Evolutionary conservation across 768 basidiomycete species (phyloP).

Genomic region (Russula foetens): DNA sequence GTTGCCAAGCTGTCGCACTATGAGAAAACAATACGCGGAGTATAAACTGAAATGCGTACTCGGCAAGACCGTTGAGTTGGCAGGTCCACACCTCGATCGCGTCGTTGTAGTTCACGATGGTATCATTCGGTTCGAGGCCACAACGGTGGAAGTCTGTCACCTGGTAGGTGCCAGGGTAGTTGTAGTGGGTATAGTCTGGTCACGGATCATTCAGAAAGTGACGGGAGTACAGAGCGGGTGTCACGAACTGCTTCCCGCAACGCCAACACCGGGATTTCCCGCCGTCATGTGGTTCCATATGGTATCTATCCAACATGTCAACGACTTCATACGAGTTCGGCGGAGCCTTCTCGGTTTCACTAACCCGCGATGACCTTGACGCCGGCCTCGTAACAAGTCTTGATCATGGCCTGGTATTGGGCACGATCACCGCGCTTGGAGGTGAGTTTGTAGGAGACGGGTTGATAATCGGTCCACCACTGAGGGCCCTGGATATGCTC

Average conservation of each 20-base stretch:
- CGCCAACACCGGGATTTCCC: slow-evolving; percentile 31
- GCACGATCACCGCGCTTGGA: slow-evolving; percentile 56
- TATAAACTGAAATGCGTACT: slow-evolving; percentile 30
- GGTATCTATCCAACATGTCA: slow-evolving; percentile 30
- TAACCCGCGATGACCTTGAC: slow-evolving; percentile 34
- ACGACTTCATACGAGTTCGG: slow-evolving; percentile 21
- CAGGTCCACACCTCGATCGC: slow-evolving; percentile 42
- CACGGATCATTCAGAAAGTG: not conserved
- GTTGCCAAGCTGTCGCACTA: slow-evolving; percentile 43
- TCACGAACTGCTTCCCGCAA: slow-evolving; percentile 12
- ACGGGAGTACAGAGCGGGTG: too few relatives aligned
- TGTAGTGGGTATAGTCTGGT: slow-evolving; percentile 42
- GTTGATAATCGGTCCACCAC: slow-evolving; percentile 75
- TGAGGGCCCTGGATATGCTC: slow-evolving; percentile 51
- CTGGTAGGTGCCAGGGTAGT: slow-evolving; percentile 27
- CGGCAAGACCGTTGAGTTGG: slow-evolving; percentile 32
- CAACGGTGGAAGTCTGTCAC: slow-evolving; percentile 55
- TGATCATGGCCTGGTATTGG: slow-evolving; percentile 39
- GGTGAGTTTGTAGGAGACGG: slow-evolving; percentile 55
- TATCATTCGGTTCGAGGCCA: slow-evolving; percentile 42
- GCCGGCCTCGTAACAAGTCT: slow-evolving; percentile 32
- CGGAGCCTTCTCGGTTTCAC: not conserved
- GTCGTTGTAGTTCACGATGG: slow-evolving; percentile 48
- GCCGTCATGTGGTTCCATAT: slow-evolving; percentile 64
- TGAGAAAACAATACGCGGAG: not conserved